Evolutionary conservation across 257 asterid species (phyloP).

Genomic region (Salvia splendens): DNA sequence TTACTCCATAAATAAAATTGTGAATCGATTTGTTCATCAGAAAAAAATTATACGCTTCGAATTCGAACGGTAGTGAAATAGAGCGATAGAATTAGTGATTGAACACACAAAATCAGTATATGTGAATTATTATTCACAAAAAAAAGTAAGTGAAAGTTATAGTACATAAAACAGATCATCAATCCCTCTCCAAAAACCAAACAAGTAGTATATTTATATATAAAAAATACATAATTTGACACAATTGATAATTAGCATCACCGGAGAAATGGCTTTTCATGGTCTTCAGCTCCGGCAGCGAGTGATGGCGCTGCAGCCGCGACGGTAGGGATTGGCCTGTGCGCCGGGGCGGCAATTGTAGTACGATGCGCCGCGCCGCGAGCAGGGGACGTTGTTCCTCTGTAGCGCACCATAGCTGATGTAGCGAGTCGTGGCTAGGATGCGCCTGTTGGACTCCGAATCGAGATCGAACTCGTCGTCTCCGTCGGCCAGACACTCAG

Average conservation of each 20-base stretch:
- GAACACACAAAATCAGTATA: conserved; percentile 2
- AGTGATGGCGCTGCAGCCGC: no score
- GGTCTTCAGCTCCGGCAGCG: no score
- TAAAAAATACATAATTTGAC: neutral
- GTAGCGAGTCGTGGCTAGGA: no score
- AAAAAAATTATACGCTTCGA: neutral
- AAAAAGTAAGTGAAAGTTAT: conserved; percentile 16
- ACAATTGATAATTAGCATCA: conserved; percentile 24
- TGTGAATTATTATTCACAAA: conserved; percentile 41
- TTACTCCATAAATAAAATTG: neutral
- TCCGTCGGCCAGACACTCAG: conserved; percentile 40
- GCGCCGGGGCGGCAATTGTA: no score
- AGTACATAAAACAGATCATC: conserved; percentile 7
- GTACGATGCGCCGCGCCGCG: no score
- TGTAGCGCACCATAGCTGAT: conserved; percentile 34
- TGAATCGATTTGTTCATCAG: neutral
- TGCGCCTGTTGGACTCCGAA: no score
- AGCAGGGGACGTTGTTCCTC: no score
- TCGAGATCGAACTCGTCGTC: no score
- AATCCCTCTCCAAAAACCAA: conserved; percentile 29
- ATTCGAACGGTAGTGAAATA: neutral
- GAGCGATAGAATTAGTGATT: neutral
- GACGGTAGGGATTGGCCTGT: no score
- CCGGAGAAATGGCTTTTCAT: neutral
- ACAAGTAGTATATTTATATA: conserved; percentile 12